Evolutionary conservation across 139 green algal species (phyloP), one percentile per base, ranked within the genome.

Genomic region (Deuterostichococcus epilithicus): DNA sequence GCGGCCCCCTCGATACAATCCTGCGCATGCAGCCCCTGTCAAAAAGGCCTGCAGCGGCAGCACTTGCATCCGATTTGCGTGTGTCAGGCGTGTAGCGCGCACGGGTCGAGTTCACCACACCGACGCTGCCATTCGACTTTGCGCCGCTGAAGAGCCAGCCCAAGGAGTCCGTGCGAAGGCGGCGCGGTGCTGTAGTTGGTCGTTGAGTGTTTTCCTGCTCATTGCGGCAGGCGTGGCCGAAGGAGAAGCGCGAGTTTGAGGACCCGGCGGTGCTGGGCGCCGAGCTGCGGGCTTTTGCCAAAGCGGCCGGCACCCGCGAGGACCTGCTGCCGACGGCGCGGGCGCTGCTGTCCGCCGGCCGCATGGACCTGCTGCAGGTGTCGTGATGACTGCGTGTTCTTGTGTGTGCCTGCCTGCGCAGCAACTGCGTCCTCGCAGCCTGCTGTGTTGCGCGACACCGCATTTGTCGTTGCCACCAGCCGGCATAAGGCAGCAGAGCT

Each of bases 291-390:
- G 37, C 5, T 5, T 79, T 75, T 73, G 30, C 70, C 1, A 22
- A 30, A 28, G 72, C 78, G 33, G 47, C 28, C 35, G 65, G 65
- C 23, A 39, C 72, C 26, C 35, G n/a, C 25, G 15, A 5, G 30
- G 35, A 33, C 30, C 38, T 36, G 28, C 30, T 82, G 66, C 78
- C 78, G 20, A 75, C 78, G 1, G 72, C 72, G 42, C 73, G 26
- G 30, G 60, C 68, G 72, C 78, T 79, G n/a, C 1, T 45, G 4
- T 42, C 71, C 30, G 78, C 65, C 32, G 72, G 72, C 26, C 65
- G 78, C 2, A 44, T 44, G 0, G 78, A 82, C 45, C 36, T 82
- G 33, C 72, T 63, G 58, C 73, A 37, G 25, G 52, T 70, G 52
- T 52, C 10, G 10, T 8, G 8, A 13, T 52, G 42, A 52, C 42